phyloP scores from a whole-genome alignment of 2,329 filamentous ascomycete genomes.

The Alternaria sp. region DNA sequence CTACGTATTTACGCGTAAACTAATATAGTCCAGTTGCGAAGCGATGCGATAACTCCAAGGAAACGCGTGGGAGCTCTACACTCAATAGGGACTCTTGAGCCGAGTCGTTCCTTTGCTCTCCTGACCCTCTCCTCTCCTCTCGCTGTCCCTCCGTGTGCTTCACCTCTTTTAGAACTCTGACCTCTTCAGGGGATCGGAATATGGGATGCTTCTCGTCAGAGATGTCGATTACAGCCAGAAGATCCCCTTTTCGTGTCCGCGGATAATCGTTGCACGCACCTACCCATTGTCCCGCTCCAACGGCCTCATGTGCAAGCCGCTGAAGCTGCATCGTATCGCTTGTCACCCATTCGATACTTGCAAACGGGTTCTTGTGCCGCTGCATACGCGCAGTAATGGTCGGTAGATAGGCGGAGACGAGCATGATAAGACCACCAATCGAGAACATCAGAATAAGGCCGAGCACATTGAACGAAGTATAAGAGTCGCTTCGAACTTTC shows the following conservation, averaged over 20 bases:
- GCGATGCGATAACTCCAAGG: background rate
- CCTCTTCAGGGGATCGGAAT: background rate
- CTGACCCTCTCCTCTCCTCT: no score
- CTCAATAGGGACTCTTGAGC: background rate
- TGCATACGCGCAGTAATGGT: slow-evolving; percentile 1
- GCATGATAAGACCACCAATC: slow-evolving; percentile 29
- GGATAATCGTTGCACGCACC: slow-evolving; percentile 11
- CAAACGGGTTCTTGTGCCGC: slow-evolving; percentile 6
- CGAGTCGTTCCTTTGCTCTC: background rate
- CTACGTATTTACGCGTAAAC: background rate
- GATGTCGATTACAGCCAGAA: slow-evolving; percentile 13
- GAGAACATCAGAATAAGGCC: slow-evolving; percentile 26
- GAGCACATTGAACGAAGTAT: slow-evolving; percentile 34
- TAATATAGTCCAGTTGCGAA: background rate
- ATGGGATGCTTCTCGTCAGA: slow-evolving; percentile 5
- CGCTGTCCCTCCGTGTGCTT: no score
- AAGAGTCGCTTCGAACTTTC: slow-evolving; percentile 29
- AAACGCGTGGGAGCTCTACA: slow-evolving; percentile 2
- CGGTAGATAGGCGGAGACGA: background rate
- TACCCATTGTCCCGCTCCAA: slow-evolving; percentile 18
- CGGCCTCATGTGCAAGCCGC: slow-evolving; percentile 32
- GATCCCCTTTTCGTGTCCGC: slow-evolving; percentile 6
- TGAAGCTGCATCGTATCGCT: slow-evolving; percentile 32
- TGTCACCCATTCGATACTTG: slow-evolving; percentile 23
- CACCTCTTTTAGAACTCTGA: background rate